Evolutionary conservation across 306 rosid genomes (phyloP).

Genomic region (Cucumis melo): DNA sequence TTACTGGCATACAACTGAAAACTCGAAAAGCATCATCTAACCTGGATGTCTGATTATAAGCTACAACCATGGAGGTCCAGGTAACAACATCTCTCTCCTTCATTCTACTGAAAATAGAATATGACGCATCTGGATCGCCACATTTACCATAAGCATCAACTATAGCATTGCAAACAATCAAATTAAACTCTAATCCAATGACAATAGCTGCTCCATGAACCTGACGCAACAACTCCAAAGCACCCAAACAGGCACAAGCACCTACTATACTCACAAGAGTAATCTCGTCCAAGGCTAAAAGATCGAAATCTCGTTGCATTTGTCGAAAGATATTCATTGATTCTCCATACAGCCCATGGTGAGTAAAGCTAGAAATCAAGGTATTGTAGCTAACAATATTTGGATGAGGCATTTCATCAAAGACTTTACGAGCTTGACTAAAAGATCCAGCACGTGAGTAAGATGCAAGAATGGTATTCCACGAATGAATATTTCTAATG

Average conservation of each 20-base stretch:
- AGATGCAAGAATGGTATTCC: slow-evolving; percentile 34
- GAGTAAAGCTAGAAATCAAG: slow-evolving; percentile 26
- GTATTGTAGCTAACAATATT: slow-evolving; percentile 44
- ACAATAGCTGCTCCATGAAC: slow-evolving; percentile 40
- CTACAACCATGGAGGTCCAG: slow-evolving; percentile 41
- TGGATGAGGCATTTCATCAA: slow-evolving; percentile 32
- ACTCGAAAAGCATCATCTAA: slow-evolving; percentile 30
- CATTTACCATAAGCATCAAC: slow-evolving; percentile 57
- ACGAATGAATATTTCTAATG: slow-evolving; percentile 31
- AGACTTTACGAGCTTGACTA: slow-evolving; percentile 19
- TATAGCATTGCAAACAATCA: slow-evolving; percentile 33
- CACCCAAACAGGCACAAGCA: slow-evolving; percentile 28
- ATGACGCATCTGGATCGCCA: slow-evolving; percentile 20
- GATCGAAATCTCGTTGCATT: slow-evolving; percentile 20
- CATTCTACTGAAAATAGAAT: slow-evolving; percentile 29
- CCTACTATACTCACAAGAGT: slow-evolving; percentile 43
- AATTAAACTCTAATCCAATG: slow-evolving; percentile 25
- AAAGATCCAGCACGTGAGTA: slow-evolving; percentile 22
- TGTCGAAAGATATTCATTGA: slow-evolving; percentile 15
- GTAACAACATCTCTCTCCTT: slow-evolving; percentile 38
- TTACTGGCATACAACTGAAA: slow-evolving; percentile 33
- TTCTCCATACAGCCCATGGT: slow-evolving; percentile 21
- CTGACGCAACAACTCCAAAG: slow-evolving; percentile 30
- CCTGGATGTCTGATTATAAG: slow-evolving; percentile 20
- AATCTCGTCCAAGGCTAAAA: slow-evolving; percentile 29